Base-by-base conservation (phyloP, 116 monocot genomes). In the Papilionanthe hybrid region DNA sequence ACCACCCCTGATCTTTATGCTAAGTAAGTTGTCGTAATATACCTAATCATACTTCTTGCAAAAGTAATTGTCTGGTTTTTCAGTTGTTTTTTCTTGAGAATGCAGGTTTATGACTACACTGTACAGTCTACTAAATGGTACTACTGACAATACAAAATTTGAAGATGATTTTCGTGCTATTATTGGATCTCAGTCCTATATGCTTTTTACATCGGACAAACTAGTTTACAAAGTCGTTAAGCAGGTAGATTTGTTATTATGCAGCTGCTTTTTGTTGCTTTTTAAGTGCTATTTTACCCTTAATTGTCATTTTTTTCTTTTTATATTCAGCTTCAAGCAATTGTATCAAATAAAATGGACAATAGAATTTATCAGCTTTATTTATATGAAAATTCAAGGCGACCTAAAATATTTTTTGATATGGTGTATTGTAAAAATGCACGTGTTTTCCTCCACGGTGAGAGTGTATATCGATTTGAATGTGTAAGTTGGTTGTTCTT, bases 391-490 rank as follows among this genome's bases (percentile, higher is more conserved):
- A 96, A 89, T 49, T 91, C 92, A 56, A 83, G 92, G 72, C 66
- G 79, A 75, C 79, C 82, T 79, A 89, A 80, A 22, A 85, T 83
- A 79, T 90, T n/a, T n/a, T n/a, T n/a, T n/a, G n/a, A n/a, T n/a
- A n/a, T n/a, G n/a, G n/a, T n/a, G n/a, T n/a, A n/a, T 86, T 85
- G 93, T 83, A 93, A 93, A 84, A 96, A 96, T 90, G 91, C 92
- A 9, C 90, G 88, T 27, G 88, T 86, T 42, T 83, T 96, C 55
- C 87, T 93, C 66, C 65, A 93, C 81, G 93, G 93, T 63, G 93
- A 92, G 78, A 89, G 67, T 79, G 80, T 96, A 75, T 96, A 90
- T 53, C 86, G 92, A 30, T 89, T 93, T 82, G 90, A 91, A 87
- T 90, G 86, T 82, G 96, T 96, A 86, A 17, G 96, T 90, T 71